phyloP scores from a whole-genome alignment of 2,329 filamentous ascomycete species.

The Arthrobotrys megalospora region DNA sequence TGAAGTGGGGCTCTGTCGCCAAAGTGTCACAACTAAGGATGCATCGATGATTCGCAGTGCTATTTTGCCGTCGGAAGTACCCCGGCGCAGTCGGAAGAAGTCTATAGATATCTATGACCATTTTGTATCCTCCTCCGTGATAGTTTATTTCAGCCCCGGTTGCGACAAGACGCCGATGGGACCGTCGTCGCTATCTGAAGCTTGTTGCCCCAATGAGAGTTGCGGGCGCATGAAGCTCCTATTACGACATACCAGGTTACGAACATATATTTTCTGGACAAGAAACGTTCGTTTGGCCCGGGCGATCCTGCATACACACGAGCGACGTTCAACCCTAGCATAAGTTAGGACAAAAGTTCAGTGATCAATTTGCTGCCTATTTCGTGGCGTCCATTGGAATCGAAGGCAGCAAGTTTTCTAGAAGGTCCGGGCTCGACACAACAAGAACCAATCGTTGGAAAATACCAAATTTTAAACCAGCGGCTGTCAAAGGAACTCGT shows the following conservation, averaged over 20 bases:
- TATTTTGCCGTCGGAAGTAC: background rate
- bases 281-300: background rate
- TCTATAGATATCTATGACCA: background rate
- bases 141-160: constrained; percentile 9
- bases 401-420: constrained; percentile 18
- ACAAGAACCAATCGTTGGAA: background rate
- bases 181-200: background rate
- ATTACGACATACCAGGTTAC: constrained; percentile 7
- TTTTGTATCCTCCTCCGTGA: background rate
- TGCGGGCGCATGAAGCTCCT: constrained; percentile 12
- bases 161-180: constrained; percentile 10
- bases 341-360: constrained; percentile 15
- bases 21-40: background rate
- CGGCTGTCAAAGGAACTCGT: constrained; percentile 6
- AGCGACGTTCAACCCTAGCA: background rate
- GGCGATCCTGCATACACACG: background rate
- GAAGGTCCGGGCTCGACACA: constrained; percentile 9
- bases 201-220: background rate
- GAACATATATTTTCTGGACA: background rate
- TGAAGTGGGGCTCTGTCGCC: background rate
- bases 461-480: background rate
- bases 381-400: constrained; percentile 16
- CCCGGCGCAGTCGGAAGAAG: background rate
- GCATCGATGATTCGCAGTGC: background rate
- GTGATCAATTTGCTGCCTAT: constrained; percentile 26